These are phyloP conservation scores for Zygoascus sp. DNA, from an alignment of 1,139 yeast species.

Conservation along the genomic window DNA sequence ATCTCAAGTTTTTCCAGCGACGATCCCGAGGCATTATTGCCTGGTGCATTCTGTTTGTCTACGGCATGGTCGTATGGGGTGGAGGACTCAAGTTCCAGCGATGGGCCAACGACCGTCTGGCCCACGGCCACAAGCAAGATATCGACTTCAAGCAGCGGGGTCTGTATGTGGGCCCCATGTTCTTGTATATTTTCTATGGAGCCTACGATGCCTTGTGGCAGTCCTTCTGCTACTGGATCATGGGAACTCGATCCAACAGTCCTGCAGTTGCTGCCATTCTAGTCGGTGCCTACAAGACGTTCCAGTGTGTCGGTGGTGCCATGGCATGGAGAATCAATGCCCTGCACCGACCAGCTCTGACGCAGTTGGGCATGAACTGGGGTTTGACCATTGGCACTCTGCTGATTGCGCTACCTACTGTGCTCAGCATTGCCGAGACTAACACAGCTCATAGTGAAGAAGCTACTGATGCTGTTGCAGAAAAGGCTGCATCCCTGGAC, in stretches of 20 bases:
- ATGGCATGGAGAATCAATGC: slow-evolving; percentile 56
- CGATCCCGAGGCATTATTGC: slow-evolving; percentile 46
- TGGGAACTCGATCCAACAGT: slow-evolving; percentile 13
- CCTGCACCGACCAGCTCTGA: slow-evolving; percentile 38
- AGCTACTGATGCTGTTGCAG: background rate
- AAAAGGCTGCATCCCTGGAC: background rate
- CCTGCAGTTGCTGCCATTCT: slow-evolving; percentile 10
- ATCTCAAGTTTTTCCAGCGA: slow-evolving; percentile 40
- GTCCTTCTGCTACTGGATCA: slow-evolving; percentile 33
- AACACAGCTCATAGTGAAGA: background rate
- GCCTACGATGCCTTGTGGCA: slow-evolving; percentile 56
- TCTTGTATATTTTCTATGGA: slow-evolving; percentile 58
- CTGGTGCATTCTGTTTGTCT: slow-evolving; percentile 41
- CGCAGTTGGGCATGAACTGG: slow-evolving; percentile 51
- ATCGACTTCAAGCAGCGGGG: slow-evolving; percentile 20
- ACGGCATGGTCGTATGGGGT: slow-evolving; percentile 53
- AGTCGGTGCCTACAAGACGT: slow-evolving; percentile 51
- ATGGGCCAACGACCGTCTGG: slow-evolving; percentile 17
- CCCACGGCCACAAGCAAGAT: slow-evolving; percentile 16
- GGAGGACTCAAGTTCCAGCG: slow-evolving; percentile 51
- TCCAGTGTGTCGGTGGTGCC: slow-evolving; percentile 59
- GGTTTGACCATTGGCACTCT: slow-evolving; percentile 47
- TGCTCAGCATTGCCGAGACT: slow-evolving; percentile 33
- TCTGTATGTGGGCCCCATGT: slow-evolving; percentile 52
- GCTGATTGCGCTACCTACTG: slow-evolving; percentile 38